Conservation (phyloP, 768 basidiomycete species). For the Tubosaeta sp. region DNA sequence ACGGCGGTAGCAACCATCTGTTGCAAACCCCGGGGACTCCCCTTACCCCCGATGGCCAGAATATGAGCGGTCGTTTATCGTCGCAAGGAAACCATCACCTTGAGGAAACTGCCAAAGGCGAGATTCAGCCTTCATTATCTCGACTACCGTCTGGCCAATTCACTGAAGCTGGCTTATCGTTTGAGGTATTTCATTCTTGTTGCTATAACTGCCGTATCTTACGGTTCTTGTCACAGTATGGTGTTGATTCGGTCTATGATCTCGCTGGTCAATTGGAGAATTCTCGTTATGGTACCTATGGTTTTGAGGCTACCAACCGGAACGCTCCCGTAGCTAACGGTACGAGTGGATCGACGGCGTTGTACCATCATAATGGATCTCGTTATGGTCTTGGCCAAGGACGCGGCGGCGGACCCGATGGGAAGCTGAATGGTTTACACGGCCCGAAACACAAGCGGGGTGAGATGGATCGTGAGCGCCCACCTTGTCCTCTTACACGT, state of each 20-base stretch:
- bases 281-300: constrained; percentile 54
- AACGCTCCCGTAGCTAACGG: constrained; percentile 31
- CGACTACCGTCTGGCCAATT: constrained; percentile 58
- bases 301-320: constrained; percentile 48
- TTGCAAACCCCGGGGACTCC: constrained; percentile 65
- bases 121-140: constrained; percentile 71
- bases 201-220: constrained; percentile 6
- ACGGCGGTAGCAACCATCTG: constrained; percentile 42
- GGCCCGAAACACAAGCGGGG: constrained; percentile 94
- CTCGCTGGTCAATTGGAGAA: constrained; percentile 48
- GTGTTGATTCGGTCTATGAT: constrained; percentile 48
- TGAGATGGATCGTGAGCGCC: constrained; percentile 85
- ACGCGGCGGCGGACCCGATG: constrained; percentile 53
- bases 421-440: constrained; percentile 86
- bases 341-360: constrained; percentile 62
- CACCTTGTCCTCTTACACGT: not conserved
- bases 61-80: constrained; percentile 59
- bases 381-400: constrained; percentile 70
- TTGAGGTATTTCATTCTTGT: constrained; percentile 42
- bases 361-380: constrained; percentile 73
- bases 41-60: constrained; percentile 55
- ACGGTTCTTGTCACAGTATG: constrained; percentile 43
- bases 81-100: constrained; percentile 42
- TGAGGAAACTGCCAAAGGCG: constrained; percentile 47
- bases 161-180: constrained; percentile 50